Conservation (phyloP, 1,284 basidiomycete species). For the Phellinidium pouzarii region DNA sequence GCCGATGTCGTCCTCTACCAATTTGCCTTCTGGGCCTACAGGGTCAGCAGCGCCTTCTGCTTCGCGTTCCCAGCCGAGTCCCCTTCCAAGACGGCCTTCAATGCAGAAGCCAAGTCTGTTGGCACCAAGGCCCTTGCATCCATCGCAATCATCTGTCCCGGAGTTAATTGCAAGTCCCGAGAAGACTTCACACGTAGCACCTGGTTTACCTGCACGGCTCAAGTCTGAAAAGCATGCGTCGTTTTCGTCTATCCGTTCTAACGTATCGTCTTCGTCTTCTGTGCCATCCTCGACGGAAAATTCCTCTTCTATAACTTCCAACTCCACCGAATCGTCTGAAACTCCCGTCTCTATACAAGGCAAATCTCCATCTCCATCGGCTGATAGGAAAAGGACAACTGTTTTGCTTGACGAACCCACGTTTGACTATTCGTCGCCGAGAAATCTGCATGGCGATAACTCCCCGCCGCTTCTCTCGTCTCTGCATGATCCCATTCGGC, state of each 20-base stretch:
- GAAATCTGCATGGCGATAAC: slow-evolving; percentile 43
- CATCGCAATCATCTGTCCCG: slow-evolving; percentile 3
- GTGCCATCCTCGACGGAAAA: slow-evolving; percentile 10
- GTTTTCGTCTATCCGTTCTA: slow-evolving; percentile 1
- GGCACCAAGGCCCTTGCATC: slow-evolving; percentile 15
- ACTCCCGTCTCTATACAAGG: slow-evolving; percentile 10
- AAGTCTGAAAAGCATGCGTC: background rate
- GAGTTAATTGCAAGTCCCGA: slow-evolving; percentile 9
- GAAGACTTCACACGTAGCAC: background rate
- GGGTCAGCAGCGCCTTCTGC: background rate
- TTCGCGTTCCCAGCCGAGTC: background rate
- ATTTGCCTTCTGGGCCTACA: background rate
- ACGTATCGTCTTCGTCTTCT: background rate
- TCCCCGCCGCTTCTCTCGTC: slow-evolving; percentile 56
- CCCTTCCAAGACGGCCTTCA: background rate
- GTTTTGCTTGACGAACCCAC: slow-evolving; percentile 21
- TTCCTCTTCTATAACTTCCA: background rate
- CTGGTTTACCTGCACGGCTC: background rate
- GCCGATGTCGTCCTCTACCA: background rate
- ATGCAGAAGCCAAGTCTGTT: slow-evolving; percentile 12
- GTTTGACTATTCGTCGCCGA: slow-evolving; percentile 50
- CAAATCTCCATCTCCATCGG: background rate
- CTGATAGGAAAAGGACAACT: slow-evolving; percentile 9
- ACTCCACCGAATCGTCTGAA: slow-evolving; percentile 10
- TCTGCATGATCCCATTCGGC: slow-evolving; percentile 67